Evolutionary conservation across 176 grass and related monocot genomes (phyloP).

Genomic region (Lolium multiflorum): DNA sequence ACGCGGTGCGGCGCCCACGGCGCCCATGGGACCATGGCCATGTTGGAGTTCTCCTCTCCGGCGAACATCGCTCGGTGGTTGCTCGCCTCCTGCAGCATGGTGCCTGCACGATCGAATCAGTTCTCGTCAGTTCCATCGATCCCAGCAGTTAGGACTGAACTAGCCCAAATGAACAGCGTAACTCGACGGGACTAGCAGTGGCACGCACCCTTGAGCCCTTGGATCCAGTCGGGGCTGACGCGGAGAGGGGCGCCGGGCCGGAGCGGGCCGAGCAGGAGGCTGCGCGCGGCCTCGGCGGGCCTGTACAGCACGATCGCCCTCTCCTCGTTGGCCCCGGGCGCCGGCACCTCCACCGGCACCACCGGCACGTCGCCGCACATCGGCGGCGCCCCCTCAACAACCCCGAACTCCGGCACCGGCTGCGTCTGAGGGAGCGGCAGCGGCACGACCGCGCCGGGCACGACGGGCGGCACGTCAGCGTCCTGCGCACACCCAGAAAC

Average conservation of each 20-base stretch:
- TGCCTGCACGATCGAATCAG: conserved; percentile 23
- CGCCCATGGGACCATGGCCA: conserved; percentile 54
- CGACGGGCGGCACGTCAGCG: neutral
- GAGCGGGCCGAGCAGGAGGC: conserved; percentile 36
- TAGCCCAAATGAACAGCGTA: no score
- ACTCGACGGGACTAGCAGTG: neutral
- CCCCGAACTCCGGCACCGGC: neutral
- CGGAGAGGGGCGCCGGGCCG: conserved; percentile 36
- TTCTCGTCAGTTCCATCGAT: neutral
- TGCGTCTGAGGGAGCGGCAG: neutral
- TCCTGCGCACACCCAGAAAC: neutral
- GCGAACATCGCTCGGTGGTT: conserved; percentile 16
- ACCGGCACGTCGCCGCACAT: neutral
- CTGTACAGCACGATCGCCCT: conserved; percentile 48
- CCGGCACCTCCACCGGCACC: neutral
- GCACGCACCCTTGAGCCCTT: conserved; percentile 45
- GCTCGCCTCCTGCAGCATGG: conserved; percentile 40
- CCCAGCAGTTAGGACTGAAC: no score
- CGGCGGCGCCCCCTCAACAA: neutral
- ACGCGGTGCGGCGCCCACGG: conserved; percentile 35
- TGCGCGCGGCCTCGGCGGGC: conserved; percentile 39
- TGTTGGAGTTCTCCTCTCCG: conserved; percentile 6
- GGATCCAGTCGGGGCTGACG: conserved; percentile 52
- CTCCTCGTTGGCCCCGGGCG: conserved; percentile 17
- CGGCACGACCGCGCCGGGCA: neutral